Percentiles rank a stretch among this genome's conserved stretches.
Conservation (phyloP, 1,284 basidiomycete species). For the Rhodofomes roseus region DNA sequence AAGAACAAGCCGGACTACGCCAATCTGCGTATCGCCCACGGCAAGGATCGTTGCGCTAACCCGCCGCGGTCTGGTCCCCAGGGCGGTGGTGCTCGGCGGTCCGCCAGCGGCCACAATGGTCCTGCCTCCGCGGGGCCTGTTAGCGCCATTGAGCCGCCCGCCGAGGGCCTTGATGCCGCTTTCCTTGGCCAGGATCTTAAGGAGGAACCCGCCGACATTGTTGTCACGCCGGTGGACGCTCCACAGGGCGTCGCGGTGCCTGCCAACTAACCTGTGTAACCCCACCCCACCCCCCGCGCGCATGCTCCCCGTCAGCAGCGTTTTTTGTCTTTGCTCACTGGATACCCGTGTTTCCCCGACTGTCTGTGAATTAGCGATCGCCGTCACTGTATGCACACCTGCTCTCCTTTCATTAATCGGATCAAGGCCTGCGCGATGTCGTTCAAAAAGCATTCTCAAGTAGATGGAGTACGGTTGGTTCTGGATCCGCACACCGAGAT, state of each 20-base stretch:
- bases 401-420: constrained; percentile 13
- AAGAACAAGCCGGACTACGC: constrained; percentile 84
- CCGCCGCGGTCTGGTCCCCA: constrained; percentile 80
- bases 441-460: constrained; percentile 1
- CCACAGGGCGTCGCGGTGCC: constrained; percentile 13
- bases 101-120: constrained; percentile 36
- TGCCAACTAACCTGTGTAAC: constrained; percentile 11
- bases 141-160: constrained; percentile 25
- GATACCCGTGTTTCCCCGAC: constrained; percentile 23
- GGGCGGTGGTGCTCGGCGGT: constrained; percentile 44
- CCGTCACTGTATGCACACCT: constrained; percentile 12
- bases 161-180: constrained; percentile 16
- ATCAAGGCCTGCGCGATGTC: constrained; percentile 12
- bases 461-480: constrained; percentile 11
- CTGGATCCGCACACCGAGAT: constrained; percentile 6
- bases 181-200: constrained; percentile 14
- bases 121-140: constrained; percentile 25
- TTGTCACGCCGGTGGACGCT: constrained; percentile 21
- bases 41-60: constrained; percentile 93
- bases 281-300: background rate
- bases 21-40: constrained; percentile 83
- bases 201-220: constrained; percentile 22
- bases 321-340: constrained; percentile 15
- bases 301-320: background rate
- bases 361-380: constrained; percentile 20